These are phyloP conservation scores for Besnoitia besnoiti DNA, from an alignment of 169 alveolate genomes.

Conservation along the genomic window DNA sequence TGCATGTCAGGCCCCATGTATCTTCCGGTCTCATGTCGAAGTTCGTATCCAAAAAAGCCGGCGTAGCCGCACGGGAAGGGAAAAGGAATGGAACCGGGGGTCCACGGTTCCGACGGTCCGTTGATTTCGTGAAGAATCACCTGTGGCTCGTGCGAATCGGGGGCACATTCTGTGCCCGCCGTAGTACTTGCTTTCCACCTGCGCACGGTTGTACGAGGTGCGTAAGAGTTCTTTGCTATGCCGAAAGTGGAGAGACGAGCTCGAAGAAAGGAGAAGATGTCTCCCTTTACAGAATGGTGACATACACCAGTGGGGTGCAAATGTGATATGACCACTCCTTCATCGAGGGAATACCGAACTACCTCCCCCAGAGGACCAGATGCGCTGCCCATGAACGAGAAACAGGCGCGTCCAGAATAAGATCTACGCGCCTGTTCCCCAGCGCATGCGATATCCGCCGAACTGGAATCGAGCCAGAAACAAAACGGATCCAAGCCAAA, in stretches of 20 bases:
- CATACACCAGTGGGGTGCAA: not conserved
- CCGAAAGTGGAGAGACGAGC: not conserved
- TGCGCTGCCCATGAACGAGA: slow-evolving; percentile 71
- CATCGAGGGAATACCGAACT: slow-evolving; percentile 49
- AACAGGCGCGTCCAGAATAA: not conserved
- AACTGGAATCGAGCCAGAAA: slow-evolving; percentile 66
- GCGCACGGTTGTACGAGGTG: not conserved
- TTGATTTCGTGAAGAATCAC: too few species aligned
- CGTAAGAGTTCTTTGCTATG: not conserved
- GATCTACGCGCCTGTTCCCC: not conserved
- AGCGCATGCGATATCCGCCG: slow-evolving; percentile 23
- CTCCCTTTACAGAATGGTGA: not conserved
- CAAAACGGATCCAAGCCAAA: not conserved
- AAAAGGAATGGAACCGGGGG: slow-evolving; percentile 48
- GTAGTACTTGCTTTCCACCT: not conserved
- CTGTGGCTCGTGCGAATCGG: too few species aligned
- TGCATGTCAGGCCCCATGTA: not conserved
- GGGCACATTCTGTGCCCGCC: not conserved
- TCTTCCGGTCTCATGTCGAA: slow-evolving; percentile 66
- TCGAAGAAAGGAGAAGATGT: not conserved
- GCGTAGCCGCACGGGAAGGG: slow-evolving; percentile 70
- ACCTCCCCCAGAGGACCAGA: slow-evolving; percentile 67
- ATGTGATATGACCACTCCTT: not conserved
- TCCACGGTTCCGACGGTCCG: not conserved
- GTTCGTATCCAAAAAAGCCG: slow-evolving; percentile 74